Conservation (phyloP, 2,329 filamentous ascomycete genomes). For the Colletotrichum siamense region DNA sequence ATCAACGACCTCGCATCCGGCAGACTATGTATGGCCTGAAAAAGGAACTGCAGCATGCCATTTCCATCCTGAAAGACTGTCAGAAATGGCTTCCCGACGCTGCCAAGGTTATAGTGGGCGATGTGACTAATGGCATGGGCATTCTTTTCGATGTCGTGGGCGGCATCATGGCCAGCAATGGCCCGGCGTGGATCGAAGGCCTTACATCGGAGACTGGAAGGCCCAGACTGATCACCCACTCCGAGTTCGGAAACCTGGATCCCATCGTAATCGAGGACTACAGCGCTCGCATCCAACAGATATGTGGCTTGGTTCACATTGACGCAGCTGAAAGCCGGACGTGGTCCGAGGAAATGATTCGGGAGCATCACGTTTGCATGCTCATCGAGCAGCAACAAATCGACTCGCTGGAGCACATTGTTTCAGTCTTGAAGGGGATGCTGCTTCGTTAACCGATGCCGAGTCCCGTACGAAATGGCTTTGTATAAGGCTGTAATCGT, state of each 20-base stretch:
- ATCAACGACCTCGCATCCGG: constrained; percentile 20
- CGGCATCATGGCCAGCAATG: constrained; percentile 26
- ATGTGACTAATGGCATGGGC: constrained; percentile 9
- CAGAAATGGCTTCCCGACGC: neutral
- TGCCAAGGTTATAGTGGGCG: neutral
- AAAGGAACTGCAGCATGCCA: constrained; percentile 26
- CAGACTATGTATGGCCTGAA: constrained; percentile 27
- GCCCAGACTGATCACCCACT: constrained; percentile 22
- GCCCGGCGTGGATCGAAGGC: constrained; percentile 27
- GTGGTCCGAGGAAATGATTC: constrained; percentile 15
- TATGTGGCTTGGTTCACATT: constrained; percentile 21
- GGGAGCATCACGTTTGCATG: constrained; percentile 1
- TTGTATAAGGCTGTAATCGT: neutral
- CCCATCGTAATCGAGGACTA: constrained; percentile 27
- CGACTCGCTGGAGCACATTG: constrained; percentile 1
- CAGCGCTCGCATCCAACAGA: constrained; percentile 25
- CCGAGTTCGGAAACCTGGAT: constrained; percentile 27
- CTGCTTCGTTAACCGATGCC: neutral
- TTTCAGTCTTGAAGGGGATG: neutral
- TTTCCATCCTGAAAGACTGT: constrained; percentile 14
- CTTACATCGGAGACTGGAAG: neutral
- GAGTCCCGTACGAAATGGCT: neutral
- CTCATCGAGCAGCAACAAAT: constrained; percentile 11
- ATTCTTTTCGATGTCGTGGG: constrained; percentile 23
- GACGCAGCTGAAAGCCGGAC: neutral